Base-by-base conservation (phyloP, 352 stramenopile species). In the Phytophthora vignae region DNA sequence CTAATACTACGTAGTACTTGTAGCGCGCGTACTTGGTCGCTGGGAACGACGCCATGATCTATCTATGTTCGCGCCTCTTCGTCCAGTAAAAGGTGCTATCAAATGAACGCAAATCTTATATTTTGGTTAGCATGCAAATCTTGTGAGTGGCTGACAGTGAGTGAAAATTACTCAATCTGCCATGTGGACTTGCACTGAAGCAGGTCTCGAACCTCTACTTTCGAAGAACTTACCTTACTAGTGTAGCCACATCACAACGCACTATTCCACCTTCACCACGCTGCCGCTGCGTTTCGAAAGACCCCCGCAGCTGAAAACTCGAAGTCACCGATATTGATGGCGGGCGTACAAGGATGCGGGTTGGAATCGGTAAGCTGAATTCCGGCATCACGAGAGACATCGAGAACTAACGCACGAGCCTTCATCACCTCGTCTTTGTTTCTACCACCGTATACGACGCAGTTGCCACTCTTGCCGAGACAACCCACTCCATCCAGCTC, bases 231-330 rank as follows among this genome's bases (percentile, higher is more conserved):
- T 6, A 31, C 27, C 27, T 7, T 31, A 7, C 27, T 31, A 31
- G 27, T 31, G 27, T 31, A 31, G 27, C 4, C 27, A 31, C 22
- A 25, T 25, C 22, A 25, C 22, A 25, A 25, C 22, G 22, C 22
- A 25, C 22, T 25, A 31, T 31, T 31, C 4, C 7, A 5, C 27
- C 27, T 31, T 31, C 15, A 49, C 59, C n/a, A 65, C 29, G 55
- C 48, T 4, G 56, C 49, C 21, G 48, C 48, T 38, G 64, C 55
- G 2, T 57, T 36, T 19, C 55, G 29, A 48, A 64, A 31, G 10
- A 65, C 55, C 2, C 48, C 64, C 22, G 55, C 48, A 36, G 48
- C 46, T 4, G 64, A 71, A 48, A 71, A 66, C 64, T 52, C 25
- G 14, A 72, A 72, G 3, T 61, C 7, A 9, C 27, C 49, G 21